phyloP scores from a whole-genome alignment of 305 asterid species.

The Fraxinus ornus region DNA sequence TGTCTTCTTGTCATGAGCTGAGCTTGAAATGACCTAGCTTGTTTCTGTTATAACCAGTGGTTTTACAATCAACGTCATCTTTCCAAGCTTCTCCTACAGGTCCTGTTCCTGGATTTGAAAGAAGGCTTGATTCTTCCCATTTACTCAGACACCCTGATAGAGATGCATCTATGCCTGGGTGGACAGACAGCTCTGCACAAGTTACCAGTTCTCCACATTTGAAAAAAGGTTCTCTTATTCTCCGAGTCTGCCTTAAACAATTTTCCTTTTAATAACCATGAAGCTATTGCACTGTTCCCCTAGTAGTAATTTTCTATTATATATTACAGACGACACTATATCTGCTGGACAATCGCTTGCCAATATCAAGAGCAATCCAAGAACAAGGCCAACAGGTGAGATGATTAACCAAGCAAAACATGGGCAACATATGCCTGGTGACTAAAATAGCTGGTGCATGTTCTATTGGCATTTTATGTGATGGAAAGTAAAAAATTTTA shows the following conservation, averaged over 20 bases:
- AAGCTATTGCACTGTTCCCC: neutral
- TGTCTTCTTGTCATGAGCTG: slow-evolving; percentile 1
- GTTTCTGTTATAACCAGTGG: slow-evolving; percentile 45
- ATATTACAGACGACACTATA: slow-evolving; percentile 48
- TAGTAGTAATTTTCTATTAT: slow-evolving; percentile 10
- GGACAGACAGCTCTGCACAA: slow-evolving; percentile 58
- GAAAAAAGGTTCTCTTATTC: slow-evolving; percentile 43
- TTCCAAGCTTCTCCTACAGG: slow-evolving; percentile 44
- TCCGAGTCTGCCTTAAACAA: neutral
- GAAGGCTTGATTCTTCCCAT: slow-evolving; percentile 45
- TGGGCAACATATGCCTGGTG: slow-evolving; percentile 36
- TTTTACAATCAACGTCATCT: slow-evolving; percentile 47
- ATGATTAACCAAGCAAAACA: slow-evolving; percentile 30
- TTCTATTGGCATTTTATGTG: slow-evolving; percentile 3
- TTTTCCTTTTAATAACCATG: slow-evolving; percentile 7
- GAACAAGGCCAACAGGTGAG: slow-evolving; percentile 53
- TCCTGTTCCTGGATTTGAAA: slow-evolving; percentile 47
- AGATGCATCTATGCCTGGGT: slow-evolving; percentile 45
- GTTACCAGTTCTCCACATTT: slow-evolving; percentile 38
- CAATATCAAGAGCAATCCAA: slow-evolving; percentile 54
- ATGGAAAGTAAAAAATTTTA: neutral
- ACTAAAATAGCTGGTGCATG: slow-evolving; percentile 8
- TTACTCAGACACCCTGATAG: slow-evolving; percentile 39
- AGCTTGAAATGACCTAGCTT: slow-evolving; percentile 19
- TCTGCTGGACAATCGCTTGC: slow-evolving; percentile 49